A percentile compares a stretch with the other conserved stretches of the same genome.
Conservation (phyloP, 1,284 basidiomycete genomes). For the Anthracocystis setariae region DNA sequence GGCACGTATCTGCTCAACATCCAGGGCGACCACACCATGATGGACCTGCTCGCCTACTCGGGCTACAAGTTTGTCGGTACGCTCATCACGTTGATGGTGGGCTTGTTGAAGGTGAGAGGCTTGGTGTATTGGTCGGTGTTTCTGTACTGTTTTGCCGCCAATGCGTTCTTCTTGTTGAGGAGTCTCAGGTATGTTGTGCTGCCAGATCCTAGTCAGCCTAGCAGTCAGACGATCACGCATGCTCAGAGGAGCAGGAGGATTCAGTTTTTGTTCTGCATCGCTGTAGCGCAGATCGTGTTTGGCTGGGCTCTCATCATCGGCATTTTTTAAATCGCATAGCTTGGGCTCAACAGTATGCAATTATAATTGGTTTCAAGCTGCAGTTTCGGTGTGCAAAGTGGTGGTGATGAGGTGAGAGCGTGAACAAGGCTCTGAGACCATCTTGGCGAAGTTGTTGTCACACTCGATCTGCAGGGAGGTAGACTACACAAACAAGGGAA, state of each 20-base stretch:
- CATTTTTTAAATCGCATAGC: slow-evolving; percentile 57
- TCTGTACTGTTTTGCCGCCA: slow-evolving; percentile 84
- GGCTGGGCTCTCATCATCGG: slow-evolving; percentile 63
- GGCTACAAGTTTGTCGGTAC: slow-evolving; percentile 92
- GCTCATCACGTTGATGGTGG: slow-evolving; percentile 58
- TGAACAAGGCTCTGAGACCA: too few species aligned
- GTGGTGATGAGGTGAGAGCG: too few species aligned
- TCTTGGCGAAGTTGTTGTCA: too few species aligned
- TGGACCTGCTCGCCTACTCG: slow-evolving; percentile 76
- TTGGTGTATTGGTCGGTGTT: slow-evolving; percentile 79
- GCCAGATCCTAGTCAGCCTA: slow-evolving; percentile 73
- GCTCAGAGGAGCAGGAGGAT: slow-evolving; percentile 83
- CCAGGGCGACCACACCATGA: slow-evolving; percentile 75
- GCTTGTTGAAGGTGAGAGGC: slow-evolving; percentile 68
- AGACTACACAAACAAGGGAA: too few species aligned
- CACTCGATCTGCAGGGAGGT: too few species aligned
- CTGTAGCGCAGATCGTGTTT: slow-evolving; percentile 76
- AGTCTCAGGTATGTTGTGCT: slow-evolving; percentile 84
- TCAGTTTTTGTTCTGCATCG: slow-evolving; percentile 80
- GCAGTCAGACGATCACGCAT: slow-evolving; percentile 77
- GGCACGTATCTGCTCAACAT: slow-evolving; percentile 92
- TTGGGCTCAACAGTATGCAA: too few species aligned
- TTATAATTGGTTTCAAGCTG: too few species aligned
- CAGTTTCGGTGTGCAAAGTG: too few species aligned
- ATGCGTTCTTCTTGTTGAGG: slow-evolving; percentile 88